A percentile compares a stretch with the other conserved stretches of the same genome.
Conservation (phyloP, 2,329 filamentous ascomycete genomes). For the Aplosporella prunicola region DNA sequence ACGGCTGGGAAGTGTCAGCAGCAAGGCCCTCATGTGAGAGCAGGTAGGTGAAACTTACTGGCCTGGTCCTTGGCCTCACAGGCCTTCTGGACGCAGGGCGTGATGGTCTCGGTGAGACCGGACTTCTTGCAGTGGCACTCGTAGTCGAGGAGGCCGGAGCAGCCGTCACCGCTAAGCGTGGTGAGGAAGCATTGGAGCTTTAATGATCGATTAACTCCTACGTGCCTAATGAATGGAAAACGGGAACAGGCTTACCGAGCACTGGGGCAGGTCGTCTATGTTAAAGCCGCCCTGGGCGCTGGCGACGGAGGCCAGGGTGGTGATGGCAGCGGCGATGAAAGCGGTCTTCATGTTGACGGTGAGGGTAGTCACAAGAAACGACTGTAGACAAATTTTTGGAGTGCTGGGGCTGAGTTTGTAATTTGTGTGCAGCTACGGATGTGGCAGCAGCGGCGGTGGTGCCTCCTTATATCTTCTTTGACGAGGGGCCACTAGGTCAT, state of each 20-base stretch:
- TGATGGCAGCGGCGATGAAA: constrained; percentile 28
- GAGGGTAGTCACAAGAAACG: too few relatives aligned
- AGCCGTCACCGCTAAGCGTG: constrained; percentile 35
- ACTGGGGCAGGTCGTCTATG: constrained; percentile 37
- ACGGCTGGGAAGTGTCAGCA: constrained; percentile 12
- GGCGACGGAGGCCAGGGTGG: constrained; percentile 36
- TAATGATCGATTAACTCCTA: constrained; percentile 17
- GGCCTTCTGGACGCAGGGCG: constrained; percentile 38
- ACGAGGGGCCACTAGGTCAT: too few relatives aligned
- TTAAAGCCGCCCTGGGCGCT: constrained; percentile 34
- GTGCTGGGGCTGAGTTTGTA: too few relatives aligned
- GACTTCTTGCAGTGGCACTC: constrained; percentile 41
- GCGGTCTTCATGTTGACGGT: constrained; percentile 32
- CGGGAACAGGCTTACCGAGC: constrained; percentile 31
- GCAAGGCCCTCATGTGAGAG: not conserved
- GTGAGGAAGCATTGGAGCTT: constrained; percentile 39
- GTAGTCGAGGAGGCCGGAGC: constrained; percentile 39
- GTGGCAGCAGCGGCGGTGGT: too few relatives aligned
- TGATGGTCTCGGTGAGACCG: constrained; percentile 31
- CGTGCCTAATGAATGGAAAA: not conserved
- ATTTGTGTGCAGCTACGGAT: too few relatives aligned
- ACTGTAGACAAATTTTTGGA: too few relatives aligned
- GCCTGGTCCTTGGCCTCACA: constrained; percentile 32
- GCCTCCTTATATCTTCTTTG: too few relatives aligned
- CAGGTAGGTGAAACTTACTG: constrained; percentile 18